These are phyloP conservation scores for Saturnispora saitoi DNA, from an alignment of 805 yeast genomes.

Conservation along the genomic window DNA sequence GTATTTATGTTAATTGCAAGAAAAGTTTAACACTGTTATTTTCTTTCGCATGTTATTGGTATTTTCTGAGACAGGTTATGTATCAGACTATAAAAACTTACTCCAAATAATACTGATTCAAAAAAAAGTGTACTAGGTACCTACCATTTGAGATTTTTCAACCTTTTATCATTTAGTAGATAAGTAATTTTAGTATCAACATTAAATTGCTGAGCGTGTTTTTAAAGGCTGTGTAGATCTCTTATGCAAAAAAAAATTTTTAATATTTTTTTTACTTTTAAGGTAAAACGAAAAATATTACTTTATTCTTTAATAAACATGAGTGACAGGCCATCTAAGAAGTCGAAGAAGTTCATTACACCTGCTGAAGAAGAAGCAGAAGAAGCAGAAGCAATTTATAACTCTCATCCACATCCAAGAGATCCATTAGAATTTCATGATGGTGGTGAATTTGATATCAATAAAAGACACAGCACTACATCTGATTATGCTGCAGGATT, in stretches of 20 bases:
- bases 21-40: too few species aligned
- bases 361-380: slow-evolving; percentile 62
- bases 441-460: slow-evolving; percentile 52
- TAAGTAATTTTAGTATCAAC: too few species aligned
- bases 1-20: too few species aligned
- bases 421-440: slow-evolving; percentile 45
- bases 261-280: neutral
- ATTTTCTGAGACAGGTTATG: too few species aligned
- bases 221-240: neutral
- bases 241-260: neutral
- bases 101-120: too few species aligned
- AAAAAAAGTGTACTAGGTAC: too few species aligned
- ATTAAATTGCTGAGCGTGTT: too few species aligned
- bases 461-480: slow-evolving; percentile 56
- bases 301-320: slow-evolving; percentile 9
- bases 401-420: slow-evolving; percentile 36
- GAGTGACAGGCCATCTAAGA: slow-evolving; percentile 38
- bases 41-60: too few species aligned
- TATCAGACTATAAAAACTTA: too few species aligned
- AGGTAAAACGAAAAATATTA: neutral
- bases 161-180: too few species aligned
- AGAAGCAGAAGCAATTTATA: slow-evolving; percentile 41
- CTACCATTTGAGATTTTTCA: neutral
- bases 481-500: slow-evolving; percentile 51
- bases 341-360: slow-evolving; percentile 45